Base-by-base conservation (phyloP, 2,329 filamentous ascomycete species). In the Neocucurbitaria cava region DNA sequence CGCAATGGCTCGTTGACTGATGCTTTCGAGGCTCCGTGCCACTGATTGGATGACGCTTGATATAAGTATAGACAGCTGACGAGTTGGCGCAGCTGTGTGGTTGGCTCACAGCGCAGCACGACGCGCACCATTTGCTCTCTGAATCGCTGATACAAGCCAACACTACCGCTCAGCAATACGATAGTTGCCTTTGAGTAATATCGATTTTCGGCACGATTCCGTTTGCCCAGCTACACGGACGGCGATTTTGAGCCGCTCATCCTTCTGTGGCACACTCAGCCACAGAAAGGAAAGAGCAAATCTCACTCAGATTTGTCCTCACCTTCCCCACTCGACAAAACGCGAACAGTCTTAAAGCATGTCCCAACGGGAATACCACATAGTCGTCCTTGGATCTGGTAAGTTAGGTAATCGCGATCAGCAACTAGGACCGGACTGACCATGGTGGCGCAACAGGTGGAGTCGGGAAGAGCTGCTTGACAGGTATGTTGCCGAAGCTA, bases 391-490 rank as follows among this genome's bases (percentile, higher is more conserved):
- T 17, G 76, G 76, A 35, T 76, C 74, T 46, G 75, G 76, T 77
- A 66, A 66, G 74, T 59, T 57, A 55, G 31, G 54, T 51, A 30
- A 45, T 56, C 49, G 36, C 56, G 49, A 59, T 52, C 45, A 50
- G 39, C 51, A 59, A 36, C 52, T 54, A 62, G 54, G 56, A 47
- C 45, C 54, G 38, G 39, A 58, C 69, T 71, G 58, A 74, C 67
- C 39, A 59, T 51, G 41, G 48, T 67, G 61, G 62, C 62, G 62
- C 54, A 70, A 69, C 75, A 92, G 90, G 92, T 78, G 92, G 92
- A 75, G 92, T 96, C 72, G 92, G 92, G 59, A 96, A 96, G 79
- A 96, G 91, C 76, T 96, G 92, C 82, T 82, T 96, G 67, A 96
- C 92, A 76, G 91, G 91, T 95, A 82, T 75, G 81, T 59, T 43